Conservation (phyloP, 176 grass and related monocot genomes). For the Oryza rufipogon region DNA sequence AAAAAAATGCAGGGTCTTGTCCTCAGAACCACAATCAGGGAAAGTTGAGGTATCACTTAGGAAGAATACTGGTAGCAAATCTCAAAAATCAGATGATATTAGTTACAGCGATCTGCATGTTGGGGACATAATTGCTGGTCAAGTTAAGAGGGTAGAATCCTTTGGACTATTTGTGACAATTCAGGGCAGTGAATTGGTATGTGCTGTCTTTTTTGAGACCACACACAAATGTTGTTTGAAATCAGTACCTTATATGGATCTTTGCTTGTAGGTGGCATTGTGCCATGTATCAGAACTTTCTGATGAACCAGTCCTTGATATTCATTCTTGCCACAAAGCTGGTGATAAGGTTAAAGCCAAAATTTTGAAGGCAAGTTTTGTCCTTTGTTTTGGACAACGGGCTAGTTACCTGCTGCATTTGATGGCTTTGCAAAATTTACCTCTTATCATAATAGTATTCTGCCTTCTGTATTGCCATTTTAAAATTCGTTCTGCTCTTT, state of each 20-base stretch:
- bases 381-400: neutral
- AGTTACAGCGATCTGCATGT: slow-evolving; percentile 65
- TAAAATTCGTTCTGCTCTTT: slow-evolving; percentile 11
- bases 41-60: slow-evolving; percentile 88
- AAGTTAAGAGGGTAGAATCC: slow-evolving; percentile 76
- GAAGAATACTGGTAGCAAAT: slow-evolving; percentile 49
- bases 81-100: slow-evolving; percentile 44
- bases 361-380: slow-evolving; percentile 74
- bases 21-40: slow-evolving; percentile 60
- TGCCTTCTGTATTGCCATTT: neutral
- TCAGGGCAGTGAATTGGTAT: slow-evolving; percentile 66
- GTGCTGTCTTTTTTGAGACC: slow-evolving; percentile 8
- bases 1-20: slow-evolving; percentile 63
- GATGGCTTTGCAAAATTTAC: neutral
- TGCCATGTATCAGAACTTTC: slow-evolving; percentile 94
- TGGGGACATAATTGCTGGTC: slow-evolving; percentile 74
- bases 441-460: neutral
- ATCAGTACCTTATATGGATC: slow-evolving; percentile 23
- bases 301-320: slow-evolving; percentile 76
- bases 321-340: slow-evolving; percentile 69
- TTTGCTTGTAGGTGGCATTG: slow-evolving; percentile 83
- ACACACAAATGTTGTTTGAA: slow-evolving; percentile 3
- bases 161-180: slow-evolving; percentile 89
- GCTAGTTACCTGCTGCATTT: neutral
- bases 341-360: slow-evolving; percentile 79